phyloP scores from a whole-genome alignment of 345 rosid genomes.

The Boechera stricta region DNA sequence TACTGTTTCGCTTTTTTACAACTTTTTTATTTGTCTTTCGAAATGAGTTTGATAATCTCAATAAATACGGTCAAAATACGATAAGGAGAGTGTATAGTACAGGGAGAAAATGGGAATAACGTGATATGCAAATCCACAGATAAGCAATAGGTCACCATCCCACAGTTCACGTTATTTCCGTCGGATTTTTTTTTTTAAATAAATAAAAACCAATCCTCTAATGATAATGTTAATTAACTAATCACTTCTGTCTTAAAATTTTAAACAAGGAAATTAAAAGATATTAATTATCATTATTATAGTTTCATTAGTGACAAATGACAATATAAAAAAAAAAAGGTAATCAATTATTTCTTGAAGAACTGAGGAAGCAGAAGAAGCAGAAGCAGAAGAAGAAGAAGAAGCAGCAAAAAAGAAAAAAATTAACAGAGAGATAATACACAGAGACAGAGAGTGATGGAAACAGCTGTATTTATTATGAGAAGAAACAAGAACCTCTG shows the following conservation, averaged over 20 bases:
- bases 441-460: constrained; percentile 43
- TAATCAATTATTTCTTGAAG: constrained; percentile 25
- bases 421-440: constrained; percentile 11
- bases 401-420: neutral
- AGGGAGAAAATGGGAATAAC: constrained; percentile 45
- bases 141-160: constrained; percentile 44
- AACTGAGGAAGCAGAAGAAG: constrained; percentile 15
- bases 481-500: constrained; percentile 33
- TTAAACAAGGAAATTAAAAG: neutral
- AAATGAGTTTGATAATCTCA: constrained; percentile 10
- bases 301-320: constrained; percentile 22
- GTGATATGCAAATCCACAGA: constrained; percentile 43
- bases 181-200: neutral
- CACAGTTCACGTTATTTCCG: constrained; percentile 49
- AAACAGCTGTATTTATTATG: constrained; percentile 44
- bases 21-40: neutral
- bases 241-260: neutral
- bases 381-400: constrained; percentile 31
- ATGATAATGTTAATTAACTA: constrained; percentile 20
- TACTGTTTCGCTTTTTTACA: neutral
- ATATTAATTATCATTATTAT: neutral
- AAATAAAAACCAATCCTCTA: neutral
- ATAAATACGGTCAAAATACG: constrained; percentile 6
- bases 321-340: constrained; percentile 7
- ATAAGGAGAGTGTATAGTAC: neutral